These are phyloP conservation scores for Fraxinus sp. DNA, from an alignment of 305 asterid genomes.

Conservation along the genomic window DNA sequence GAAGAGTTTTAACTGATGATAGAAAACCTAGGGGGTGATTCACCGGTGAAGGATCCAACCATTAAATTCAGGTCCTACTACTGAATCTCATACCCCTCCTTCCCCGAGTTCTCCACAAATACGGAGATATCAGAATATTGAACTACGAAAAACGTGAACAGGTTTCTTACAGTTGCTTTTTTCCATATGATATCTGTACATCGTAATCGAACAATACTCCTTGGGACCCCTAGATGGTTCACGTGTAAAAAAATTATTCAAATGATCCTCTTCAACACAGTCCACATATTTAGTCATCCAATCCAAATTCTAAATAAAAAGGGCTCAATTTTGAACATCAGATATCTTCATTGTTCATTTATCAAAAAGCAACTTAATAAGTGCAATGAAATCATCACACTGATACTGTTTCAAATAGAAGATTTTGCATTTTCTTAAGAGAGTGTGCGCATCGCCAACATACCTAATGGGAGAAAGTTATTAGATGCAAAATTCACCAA, in stretches of 20 bases:
- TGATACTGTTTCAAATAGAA: neutral
- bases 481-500: conserved; percentile 40
- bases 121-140: neutral
- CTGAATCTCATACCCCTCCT: neutral
- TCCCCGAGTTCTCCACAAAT: neutral
- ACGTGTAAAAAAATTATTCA: neutral
- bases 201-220: neutral
- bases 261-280: neutral
- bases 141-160: neutral
- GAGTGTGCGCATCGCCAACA: conserved; percentile 5
- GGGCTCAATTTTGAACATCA: neutral
- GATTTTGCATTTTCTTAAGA: neutral
- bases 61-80: neutral
- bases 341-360: neutral
- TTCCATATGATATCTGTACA: neutral
- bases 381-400: neutral
- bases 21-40: neutral
- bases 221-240: neutral
- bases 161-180: neutral
- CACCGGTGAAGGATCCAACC: neutral
- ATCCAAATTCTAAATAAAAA: neutral
- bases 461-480: conserved; percentile 84
- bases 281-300: conserved; percentile 3
- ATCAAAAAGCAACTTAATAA: neutral
- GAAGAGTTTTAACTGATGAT: neutral